Evolutionary conservation across 805 yeast genomes (phyloP).

Genomic region (Sungouiozyma intestinalis): DNA sequence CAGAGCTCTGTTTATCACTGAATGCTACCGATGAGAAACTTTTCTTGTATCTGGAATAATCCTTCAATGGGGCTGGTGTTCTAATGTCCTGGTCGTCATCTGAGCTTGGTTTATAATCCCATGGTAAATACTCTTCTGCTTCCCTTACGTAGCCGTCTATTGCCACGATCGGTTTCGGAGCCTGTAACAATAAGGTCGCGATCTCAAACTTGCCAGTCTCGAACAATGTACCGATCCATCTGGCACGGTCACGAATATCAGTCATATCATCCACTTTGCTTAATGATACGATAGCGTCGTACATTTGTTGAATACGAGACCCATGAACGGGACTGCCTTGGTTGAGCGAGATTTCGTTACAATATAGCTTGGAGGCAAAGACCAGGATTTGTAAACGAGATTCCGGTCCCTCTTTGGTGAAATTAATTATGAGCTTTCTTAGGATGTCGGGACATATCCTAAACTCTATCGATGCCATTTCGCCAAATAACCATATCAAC

Average conservation of each 20-base stretch:
- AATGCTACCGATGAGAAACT: conserved; percentile 26
- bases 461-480: conserved; percentile 42
- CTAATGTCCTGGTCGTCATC: conserved; percentile 21
- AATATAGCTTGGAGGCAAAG: conserved; percentile 61
- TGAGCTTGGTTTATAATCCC: conserved; percentile 8
- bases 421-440: conserved; percentile 43
- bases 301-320: conserved; percentile 39
- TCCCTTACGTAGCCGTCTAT: conserved; percentile 7
- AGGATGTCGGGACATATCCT: conserved; percentile 66
- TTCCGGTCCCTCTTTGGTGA: conserved; percentile 41
- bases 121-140: conserved; percentile 9
- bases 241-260: conserved; percentile 77
- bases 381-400: conserved; percentile 65
- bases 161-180: conserved; percentile 46
- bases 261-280: conserved; percentile 63
- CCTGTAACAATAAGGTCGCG: conserved; percentile 62
- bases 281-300: conserved; percentile 48
- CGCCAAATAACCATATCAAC: conserved; percentile 87
- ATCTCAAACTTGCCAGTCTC: conserved; percentile 43
- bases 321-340: conserved; percentile 8
- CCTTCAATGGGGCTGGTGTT: conserved; percentile 32
- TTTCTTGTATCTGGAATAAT: conserved; percentile 29
- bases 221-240: conserved; percentile 57
- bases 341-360: conserved; percentile 40
- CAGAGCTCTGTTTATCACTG: conserved; percentile 2